A percentile compares a stretch with the other conserved stretches of the same genome.
phyloP scores from a whole-genome alignment of 2,329 filamentous ascomycete genomes.

The Colletotrichum viniferum region DNA sequence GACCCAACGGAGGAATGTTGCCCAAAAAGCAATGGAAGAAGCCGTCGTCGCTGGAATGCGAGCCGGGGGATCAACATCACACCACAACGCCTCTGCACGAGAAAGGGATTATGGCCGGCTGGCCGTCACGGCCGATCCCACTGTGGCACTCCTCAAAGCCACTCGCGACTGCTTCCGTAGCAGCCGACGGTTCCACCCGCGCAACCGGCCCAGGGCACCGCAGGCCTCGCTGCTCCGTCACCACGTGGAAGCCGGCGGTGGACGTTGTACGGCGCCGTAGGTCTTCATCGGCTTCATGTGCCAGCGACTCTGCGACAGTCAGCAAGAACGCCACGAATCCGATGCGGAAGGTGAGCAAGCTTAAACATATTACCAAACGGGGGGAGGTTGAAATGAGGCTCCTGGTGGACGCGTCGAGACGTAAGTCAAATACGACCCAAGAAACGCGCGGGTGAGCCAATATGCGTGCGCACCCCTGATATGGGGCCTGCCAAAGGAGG shows the following conservation, averaged over 20 bases:
- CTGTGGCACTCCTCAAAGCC: not conserved
- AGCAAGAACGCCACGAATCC: not conserved
- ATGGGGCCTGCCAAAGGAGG: conserved; percentile 5
- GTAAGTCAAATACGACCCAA: not conserved
- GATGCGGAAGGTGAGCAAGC: not conserved
- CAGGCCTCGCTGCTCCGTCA: not conserved
- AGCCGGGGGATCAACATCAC: not conserved
- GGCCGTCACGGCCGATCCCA: not conserved
- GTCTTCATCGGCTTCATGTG: not conserved
- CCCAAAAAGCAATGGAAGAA: not conserved
- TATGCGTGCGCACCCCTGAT: not conserved
- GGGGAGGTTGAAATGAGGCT: conserved; percentile 7
- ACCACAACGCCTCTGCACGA: not conserved
- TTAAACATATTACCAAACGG: not conserved
- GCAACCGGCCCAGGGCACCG: not conserved
- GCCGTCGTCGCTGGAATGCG: not conserved
- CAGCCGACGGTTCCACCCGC: not conserved
- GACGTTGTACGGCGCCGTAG: not conserved
- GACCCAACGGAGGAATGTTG: not conserved
- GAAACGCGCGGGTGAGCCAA: not conserved
- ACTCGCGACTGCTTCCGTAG: not conserved
- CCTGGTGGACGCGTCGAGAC: not conserved
- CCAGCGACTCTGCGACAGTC: not conserved
- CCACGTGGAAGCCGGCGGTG: not conserved
- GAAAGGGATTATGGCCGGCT: not conserved